Base-by-base conservation (phyloP, 306 rosid genomes). In the Rubus idaeus region DNA sequence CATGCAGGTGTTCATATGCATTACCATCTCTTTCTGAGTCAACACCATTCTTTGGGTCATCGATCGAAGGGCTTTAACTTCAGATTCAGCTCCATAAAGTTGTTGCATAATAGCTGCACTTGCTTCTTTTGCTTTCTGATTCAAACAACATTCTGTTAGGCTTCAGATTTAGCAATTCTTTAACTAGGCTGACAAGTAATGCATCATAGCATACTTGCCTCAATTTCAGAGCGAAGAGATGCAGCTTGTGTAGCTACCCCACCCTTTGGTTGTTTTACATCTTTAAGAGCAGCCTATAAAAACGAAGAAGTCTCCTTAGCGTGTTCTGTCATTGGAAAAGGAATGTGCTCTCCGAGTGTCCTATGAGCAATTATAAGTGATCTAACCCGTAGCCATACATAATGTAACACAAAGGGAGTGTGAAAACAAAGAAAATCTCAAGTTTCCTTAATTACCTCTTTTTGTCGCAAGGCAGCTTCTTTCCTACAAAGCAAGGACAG, bases 1-100 rank as follows among this genome's bases (percentile, higher is more conserved):
- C 83, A 61, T 42, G 65, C 30, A 79, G 72, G 56, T 10, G 65
- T 14, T 55, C 70, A 71, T 75, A 61, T 37, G 82, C 81, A 68
- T 76, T 74, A 92, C 98, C 98, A 95, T 92, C 79, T 95, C 98
- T 90, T 95, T 88, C 79, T 90, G 98, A 82, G 96, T 92, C 87
- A 92, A 84, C 79, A 92, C 84, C 98, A 95, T 95, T 86, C 98
- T 90, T 67, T 95, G 97, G n/a, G 98, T 92, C 92, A 87, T 90
- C 80, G 91, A 87, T 68, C 83, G 91, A 67, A 95, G 96, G 80
- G 97, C 84, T 73, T 95, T 95, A 62, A 90, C 96, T 80, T 95
- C 97, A 58, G 91, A 87, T 83, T 90, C 97, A 71, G 91, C 97
- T 80, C 92, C 93, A 69, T 76, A 75, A 39, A 90, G 88, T 68